Evolutionary conservation across 805 yeast species (phyloP).

Genomic region (Spencermartinsiella europaea): DNA sequence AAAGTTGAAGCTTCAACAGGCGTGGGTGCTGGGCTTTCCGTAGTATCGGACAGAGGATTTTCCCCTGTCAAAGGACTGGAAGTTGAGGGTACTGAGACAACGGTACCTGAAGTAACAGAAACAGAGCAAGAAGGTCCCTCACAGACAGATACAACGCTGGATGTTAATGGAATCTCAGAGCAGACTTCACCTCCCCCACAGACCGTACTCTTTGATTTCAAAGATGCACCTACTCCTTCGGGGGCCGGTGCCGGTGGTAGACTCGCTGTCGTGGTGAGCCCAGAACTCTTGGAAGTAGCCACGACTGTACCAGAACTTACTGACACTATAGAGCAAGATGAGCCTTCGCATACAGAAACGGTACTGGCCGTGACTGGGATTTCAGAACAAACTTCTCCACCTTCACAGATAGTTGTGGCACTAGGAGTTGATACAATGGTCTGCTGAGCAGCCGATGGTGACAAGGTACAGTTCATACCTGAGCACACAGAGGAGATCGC

Average conservation of each 20-base stretch:
- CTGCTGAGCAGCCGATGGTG: too few species aligned
- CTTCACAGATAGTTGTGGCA: neutral
- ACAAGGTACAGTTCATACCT: too few species aligned
- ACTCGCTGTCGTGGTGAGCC: too few species aligned
- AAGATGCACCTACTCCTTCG: too few species aligned
- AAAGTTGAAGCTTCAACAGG: neutral
- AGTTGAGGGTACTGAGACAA: too few species aligned
- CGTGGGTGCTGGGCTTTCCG: neutral
- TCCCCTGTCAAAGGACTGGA: neutral
- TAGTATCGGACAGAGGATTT: neutral
- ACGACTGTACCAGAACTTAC: neutral
- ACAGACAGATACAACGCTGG: neutral
- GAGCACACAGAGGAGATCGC: too few species aligned
- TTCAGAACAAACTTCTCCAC: neutral
- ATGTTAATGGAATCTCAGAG: neutral
- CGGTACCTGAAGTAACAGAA: neutral
- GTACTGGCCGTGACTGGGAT: neutral
- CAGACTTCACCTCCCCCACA: neutral
- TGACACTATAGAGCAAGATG: neutral
- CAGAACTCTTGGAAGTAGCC: too few species aligned
- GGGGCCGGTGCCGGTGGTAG: too few species aligned
- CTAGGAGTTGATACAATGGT: too few species aligned
- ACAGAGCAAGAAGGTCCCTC: neutral
- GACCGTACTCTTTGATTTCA: too few species aligned
- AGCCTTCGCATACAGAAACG: neutral